Base-by-base conservation (phyloP, 2,329 filamentous ascomycete genomes). In the Leptographium radiaticola region DNA sequence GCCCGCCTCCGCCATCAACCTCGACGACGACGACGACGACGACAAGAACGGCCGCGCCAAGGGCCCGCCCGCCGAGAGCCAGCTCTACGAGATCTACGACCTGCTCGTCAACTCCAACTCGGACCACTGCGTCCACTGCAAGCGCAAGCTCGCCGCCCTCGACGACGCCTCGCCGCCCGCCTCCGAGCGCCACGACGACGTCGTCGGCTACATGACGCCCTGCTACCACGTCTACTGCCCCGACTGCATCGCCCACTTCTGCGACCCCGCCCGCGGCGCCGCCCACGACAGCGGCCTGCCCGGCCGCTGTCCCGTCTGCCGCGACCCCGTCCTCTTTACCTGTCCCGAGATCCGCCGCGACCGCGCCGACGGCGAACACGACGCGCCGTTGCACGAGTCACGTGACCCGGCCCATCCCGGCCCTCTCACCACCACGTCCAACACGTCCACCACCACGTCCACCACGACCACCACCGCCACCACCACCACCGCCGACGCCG, bases 141-240 rank as follows among this genome's bases (percentile, higher is more conserved):
- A 75, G 58, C 77, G 76, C 56, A 83, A 80, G 60, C 75, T 94
- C 50, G 76, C 76, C 31, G 68, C 69, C 16, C 75, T 67, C 64
- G 74, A 77, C 16, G 53, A 49, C 2, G 25, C 44, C 25, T 38
- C 0, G 38, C 45, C 30, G 77, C 77, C 44, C 75, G 78, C 9
- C 76, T 70, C 70, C 0, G 81, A 85, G 59, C 72, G 71, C 2
- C 76, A 83, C 56, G 75, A 83, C 57, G 75, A 87, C 64, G 68
- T 84, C 40, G 71, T 91, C 57, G 88, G 86, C 16, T 83, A 83
- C 63, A 87, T 96, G 75, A 88, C 90, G 2, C 81, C 87, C 0
- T 97, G 93, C 66, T 90, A 85, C 63, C 90, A 97, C 63, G 74
- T 95, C 30, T 71, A 95, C 54, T 98, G 93, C 65, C 77, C 80